These are phyloP conservation scores for Trichoderma breve DNA, from an alignment of 2,329 filamentous ascomycete genomes.

Conservation along the genomic window DNA sequence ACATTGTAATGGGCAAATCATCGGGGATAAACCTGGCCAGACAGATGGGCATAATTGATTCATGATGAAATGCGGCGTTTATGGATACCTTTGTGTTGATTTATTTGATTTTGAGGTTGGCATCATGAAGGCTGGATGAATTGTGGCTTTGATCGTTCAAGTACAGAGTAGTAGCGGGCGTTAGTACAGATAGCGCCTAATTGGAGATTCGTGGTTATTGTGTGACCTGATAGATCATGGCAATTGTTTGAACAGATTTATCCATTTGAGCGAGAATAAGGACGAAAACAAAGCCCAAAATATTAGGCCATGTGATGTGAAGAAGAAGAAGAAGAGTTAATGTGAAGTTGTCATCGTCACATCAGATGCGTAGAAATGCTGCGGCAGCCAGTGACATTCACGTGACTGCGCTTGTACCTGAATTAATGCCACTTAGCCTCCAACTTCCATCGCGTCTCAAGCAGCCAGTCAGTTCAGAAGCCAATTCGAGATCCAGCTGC, in stretches of 20 bases:
- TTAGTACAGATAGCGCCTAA: not conserved
- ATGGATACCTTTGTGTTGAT: not conserved
- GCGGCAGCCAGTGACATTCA: not conserved
- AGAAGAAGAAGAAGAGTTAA: not conserved
- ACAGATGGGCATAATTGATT: not conserved
- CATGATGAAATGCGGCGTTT: not conserved
- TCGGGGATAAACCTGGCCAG: not conserved
- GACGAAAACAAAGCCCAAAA: not conserved
- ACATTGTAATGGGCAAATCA: not conserved
- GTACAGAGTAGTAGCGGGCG: not conserved
- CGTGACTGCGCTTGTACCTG: constrained; percentile 16
- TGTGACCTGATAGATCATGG: not conserved
- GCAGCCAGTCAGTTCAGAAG: not conserved
- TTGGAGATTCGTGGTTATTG: not conserved
- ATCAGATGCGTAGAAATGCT: not conserved
- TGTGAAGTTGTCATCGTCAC: not conserved
- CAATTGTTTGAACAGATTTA: not conserved
- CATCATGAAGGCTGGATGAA: not conserved
- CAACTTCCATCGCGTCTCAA: not conserved
- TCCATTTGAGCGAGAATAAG: not conserved
- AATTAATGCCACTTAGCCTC: not conserved
- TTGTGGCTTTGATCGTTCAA: not conserved
- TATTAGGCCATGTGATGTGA: not conserved
- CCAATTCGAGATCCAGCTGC: not conserved
- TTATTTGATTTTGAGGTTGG: not conserved